Evolutionary conservation across 768 basidiomycete genomes (phyloP), one percentile per base, ranked within the genome.

Genomic region (Collybia sordida): DNA sequence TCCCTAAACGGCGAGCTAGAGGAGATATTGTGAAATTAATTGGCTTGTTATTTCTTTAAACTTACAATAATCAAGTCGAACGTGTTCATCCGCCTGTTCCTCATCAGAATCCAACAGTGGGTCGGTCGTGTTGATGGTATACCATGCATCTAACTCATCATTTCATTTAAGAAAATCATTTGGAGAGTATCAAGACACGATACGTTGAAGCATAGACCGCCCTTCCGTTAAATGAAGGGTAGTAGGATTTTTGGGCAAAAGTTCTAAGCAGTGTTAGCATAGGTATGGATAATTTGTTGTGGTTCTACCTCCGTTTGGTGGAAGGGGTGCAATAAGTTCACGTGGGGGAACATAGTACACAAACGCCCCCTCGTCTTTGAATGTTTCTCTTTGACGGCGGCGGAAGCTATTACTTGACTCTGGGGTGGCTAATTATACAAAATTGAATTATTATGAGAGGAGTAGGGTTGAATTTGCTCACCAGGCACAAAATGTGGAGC

Each of bases 61-160:
- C 86, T 59, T 59, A 86, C 88, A 72, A 59, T 89, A 89, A 57
- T 91, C 88, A 42, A 74, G 61, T 37, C 79, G 75, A 40, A 78
- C 71, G 55, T 86, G 71, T 49, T 87, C 82, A 51, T 89, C 85
- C 47, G 74, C 71, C 48, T 73, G 45, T 23, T 59, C 89, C 34
- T 86, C 85, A 56, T 90, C 88, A 11, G 88, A 89, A 67, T 88
- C 86, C 11, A 68, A 71, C 14, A 90, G 69, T 14, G 88, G 85
- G 60, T 90, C 87, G 28, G 75, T 74, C 22, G 77, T 79, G 34
- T 74, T 75, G 23, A 83, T 75, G 25, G 80, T 68, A 58, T 85
- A 81, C 87, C 86, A 90, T 6, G 88, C 87, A 50, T 90, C 89
- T 91, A 68, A 18, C 50, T 47, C 40, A 53, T 14, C 31, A 11